Base-by-base conservation (phyloP, 371 early-diverging fungal species). In the Syncephalis plumigaleata region DNA sequence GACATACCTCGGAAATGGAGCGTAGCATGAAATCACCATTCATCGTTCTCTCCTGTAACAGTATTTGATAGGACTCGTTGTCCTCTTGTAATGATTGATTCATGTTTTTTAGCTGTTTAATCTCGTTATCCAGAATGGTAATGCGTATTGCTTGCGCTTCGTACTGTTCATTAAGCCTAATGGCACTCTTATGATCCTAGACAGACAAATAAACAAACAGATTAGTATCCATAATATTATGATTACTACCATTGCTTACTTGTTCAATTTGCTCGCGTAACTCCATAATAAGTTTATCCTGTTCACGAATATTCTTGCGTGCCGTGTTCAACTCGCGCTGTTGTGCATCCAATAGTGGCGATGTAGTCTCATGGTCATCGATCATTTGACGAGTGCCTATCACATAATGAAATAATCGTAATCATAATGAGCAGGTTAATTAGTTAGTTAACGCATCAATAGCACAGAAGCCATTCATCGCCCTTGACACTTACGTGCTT, bases 41-140 rank as follows among this genome's bases (percentile, higher is more conserved):
- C 60, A 85, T 75, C 3, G 86, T 80, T 55, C 75, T 79, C 63
- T 85, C 81, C 45, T 82, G 81, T 50, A 86, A 53, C 44, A 89
- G 61, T 22, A 81, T 61, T 56, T 87, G 87, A 60, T 77, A 86
- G 39, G 81, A 74, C 58, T 87, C 89, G 60, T 81, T 84, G 44
- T 87, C 89, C 51, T 87, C 85, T 76, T 76, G 74, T 45, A 87
- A 59, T 1, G 73, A 65, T 46, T 63, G 65, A 57, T 84, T 84
- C 46, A 83, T 51, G 36, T 76, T 71, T 37, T 73, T 73, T 11
- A 81, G 66, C 55, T 78, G 79, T 43, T 52, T 51, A 17, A 71
- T 59, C 42, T 81, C 73, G 26, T 66, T 60, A 47, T 77, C 74
- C 17, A 81, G 61, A n/a, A 50, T 36, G 21, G 36, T 40, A 27